Percentiles rank a stretch among this genome's conserved stretches.
phyloP scores from a whole-genome alignment of 2,329 filamentous ascomycete species.

The Fusarium duplospermum region DNA sequence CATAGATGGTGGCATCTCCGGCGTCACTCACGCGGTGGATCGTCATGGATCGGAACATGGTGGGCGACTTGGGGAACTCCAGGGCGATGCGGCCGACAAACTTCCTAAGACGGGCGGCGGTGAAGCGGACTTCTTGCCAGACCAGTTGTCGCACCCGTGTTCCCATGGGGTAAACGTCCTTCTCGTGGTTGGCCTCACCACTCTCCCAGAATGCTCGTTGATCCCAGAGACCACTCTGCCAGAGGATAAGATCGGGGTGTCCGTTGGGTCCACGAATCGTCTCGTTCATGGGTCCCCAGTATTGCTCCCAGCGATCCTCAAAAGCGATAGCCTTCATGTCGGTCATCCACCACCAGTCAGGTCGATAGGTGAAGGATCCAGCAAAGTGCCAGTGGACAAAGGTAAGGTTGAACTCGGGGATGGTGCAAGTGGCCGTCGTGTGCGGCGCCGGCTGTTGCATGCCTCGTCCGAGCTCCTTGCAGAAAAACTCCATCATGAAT shows the following conservation, averaged over 20 bases:
- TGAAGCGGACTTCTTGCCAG: constrained; percentile 35
- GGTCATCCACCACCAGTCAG: constrained; percentile 39
- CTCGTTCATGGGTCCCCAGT: constrained; percentile 29
- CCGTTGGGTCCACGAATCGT: constrained; percentile 27
- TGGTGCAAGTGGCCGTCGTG: constrained; percentile 27
- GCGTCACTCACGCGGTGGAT: constrained; percentile 29
- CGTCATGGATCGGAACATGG: constrained; percentile 34
- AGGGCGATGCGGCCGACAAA: constrained; percentile 20
- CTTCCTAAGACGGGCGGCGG: constrained; percentile 21
- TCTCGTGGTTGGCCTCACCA: constrained; percentile 32
- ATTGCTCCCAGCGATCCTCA: constrained; percentile 33
- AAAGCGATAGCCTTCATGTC: constrained; percentile 34
- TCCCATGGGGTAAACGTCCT: constrained; percentile 30
- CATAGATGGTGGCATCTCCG: constrained; percentile 28
- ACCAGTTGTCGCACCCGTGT: constrained; percentile 27
- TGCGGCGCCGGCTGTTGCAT: constrained; percentile 26
- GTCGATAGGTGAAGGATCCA: constrained; percentile 26
- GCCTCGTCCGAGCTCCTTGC: constrained; percentile 28
- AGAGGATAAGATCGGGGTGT: constrained; percentile 31
- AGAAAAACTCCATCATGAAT: constrained; percentile 38
- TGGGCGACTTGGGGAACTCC: constrained; percentile 21
- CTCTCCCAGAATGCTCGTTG: constrained; percentile 36
- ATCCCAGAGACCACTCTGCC: constrained; percentile 38
- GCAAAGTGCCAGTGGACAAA: constrained; percentile 36
- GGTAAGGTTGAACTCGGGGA: constrained; percentile 34